Percentiles rank a stretch among this genome's conserved stretches.
These are phyloP conservation scores for Epithele typhae DNA, from an alignment of 768 basidiomycete genomes.

Conservation along the genomic window DNA sequence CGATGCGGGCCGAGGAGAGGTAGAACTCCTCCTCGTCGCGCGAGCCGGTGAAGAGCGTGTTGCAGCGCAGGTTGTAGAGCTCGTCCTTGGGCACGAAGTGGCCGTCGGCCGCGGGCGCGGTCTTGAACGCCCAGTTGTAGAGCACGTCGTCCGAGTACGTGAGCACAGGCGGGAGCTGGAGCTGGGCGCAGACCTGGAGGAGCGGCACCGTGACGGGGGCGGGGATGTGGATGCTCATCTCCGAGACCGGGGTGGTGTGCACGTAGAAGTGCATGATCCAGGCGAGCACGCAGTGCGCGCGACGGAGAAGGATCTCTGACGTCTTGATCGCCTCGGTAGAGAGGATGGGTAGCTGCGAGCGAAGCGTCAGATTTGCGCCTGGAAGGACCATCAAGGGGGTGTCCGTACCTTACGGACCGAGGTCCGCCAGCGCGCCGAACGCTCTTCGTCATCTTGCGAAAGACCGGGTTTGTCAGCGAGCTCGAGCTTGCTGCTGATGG, in stretches of 20 bases:
- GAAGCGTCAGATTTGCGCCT: background rate
- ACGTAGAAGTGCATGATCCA: conserved; percentile 57
- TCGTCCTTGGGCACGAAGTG: conserved; percentile 31
- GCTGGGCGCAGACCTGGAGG: conserved; percentile 59
- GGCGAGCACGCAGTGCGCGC: conserved; percentile 51
- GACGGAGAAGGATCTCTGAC: conserved; percentile 45
- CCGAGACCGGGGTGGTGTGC: conserved; percentile 32
- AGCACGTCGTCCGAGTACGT: conserved; percentile 92
- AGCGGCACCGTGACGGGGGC: conserved; percentile 69
- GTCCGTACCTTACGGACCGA: conserved; percentile 35
- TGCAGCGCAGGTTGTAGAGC: conserved; percentile 57
- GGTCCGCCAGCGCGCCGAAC: conserved; percentile 39
- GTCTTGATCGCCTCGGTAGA: conserved; percentile 29
- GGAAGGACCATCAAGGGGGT: no score
- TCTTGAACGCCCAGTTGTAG: conserved; percentile 66
- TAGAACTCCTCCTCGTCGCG: conserved; percentile 85
- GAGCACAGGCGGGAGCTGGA: conserved; percentile 81
- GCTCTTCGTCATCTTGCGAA: conserved; percentile 26
- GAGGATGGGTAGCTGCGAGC: conserved; percentile 38
- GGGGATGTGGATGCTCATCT: conserved; percentile 55
- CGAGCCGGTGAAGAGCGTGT: conserved; percentile 73
- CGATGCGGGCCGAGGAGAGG: conserved; percentile 80
- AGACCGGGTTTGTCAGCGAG: conserved; percentile 37
- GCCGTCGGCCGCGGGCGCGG: conserved; percentile 8
- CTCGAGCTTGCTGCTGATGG: conserved; percentile 45